phyloP scores from a whole-genome alignment of 2,329 filamentous ascomycete genomes.

The Alternaria sp. region DNA sequence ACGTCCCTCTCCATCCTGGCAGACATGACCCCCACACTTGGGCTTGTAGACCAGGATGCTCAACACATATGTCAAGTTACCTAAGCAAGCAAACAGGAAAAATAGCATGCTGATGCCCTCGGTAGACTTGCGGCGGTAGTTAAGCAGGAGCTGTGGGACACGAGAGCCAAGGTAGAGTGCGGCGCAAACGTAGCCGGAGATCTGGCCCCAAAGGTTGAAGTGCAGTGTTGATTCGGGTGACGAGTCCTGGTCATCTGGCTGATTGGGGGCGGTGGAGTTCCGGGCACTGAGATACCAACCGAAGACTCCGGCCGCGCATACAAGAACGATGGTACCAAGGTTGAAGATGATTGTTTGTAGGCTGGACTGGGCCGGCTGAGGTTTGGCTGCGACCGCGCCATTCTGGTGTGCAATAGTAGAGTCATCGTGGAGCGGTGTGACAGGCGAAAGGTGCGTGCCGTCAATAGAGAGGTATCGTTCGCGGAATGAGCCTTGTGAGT shows the following conservation, averaged over 20 bases:
- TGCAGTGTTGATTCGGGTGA: constrained; percentile 58
- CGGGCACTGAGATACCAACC: constrained; percentile 79
- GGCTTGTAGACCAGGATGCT: constrained; percentile 92
- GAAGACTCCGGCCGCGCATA: constrained; percentile 81
- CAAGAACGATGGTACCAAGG: constrained; percentile 76
- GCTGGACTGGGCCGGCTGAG: constrained; percentile 51
- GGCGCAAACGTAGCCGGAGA: constrained; percentile 94
- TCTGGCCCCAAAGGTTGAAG: constrained; percentile 82
- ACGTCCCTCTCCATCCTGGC: constrained; percentile 70
- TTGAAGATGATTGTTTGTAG: constrained; percentile 76
- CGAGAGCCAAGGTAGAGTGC: constrained; percentile 88
- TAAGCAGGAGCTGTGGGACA: constrained; percentile 88
- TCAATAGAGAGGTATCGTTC: constrained; percentile 67
- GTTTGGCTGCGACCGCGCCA: constrained; percentile 54
- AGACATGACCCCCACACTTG: constrained; percentile 64
- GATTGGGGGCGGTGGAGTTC: constrained; percentile 42
- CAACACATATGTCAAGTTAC: constrained; percentile 91
- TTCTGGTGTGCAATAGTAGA: constrained; percentile 31
- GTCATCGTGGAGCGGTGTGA: constrained; percentile 73
- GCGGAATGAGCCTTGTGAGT: constrained; percentile 49
- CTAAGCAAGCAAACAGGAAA: constrained; percentile 95
- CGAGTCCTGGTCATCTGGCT: constrained; percentile 44
- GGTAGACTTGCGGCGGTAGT: constrained; percentile 90
- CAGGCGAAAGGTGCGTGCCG: constrained; percentile 77
- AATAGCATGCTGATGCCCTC: constrained; percentile 94